A percentile compares a stretch with the other conserved stretches of the same genome.
These are phyloP conservation scores for Nemania sp. DNA, from an alignment of 2,329 filamentous ascomycete genomes.

Conservation along the genomic window DNA sequence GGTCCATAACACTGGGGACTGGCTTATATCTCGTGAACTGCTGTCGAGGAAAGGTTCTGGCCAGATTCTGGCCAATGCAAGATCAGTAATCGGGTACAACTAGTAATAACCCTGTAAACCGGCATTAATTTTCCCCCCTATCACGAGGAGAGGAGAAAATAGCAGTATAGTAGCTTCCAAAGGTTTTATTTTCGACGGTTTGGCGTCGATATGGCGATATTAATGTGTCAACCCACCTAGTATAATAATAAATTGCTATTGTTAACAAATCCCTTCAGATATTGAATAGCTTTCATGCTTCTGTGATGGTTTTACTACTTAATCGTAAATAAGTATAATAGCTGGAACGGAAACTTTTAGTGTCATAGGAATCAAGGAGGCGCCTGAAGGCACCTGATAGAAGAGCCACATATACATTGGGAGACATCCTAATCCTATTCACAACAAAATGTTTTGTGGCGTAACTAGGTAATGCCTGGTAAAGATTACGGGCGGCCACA, in stretches of 20 bases:
- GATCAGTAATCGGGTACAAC: constrained; percentile 4
- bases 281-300: constrained; percentile 5
- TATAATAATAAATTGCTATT: background rate
- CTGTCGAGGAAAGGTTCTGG: constrained; percentile 1
- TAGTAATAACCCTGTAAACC: background rate
- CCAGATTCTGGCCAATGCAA: constrained; percentile 14
- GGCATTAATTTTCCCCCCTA: constrained; percentile 11
- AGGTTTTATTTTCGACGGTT: constrained; percentile 1
- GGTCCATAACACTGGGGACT: constrained; percentile 10
- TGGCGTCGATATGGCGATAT: constrained; percentile 9
- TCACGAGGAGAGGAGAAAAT: constrained; percentile 9
- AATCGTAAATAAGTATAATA: background rate
- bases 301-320: background rate
- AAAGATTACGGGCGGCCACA: background rate
- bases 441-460: background rate
- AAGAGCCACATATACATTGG: background rate
- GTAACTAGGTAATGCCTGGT: background rate
- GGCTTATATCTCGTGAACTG: constrained; percentile 17
- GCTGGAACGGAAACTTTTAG: background rate
- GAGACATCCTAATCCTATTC: background rate
- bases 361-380: background rate
- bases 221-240: constrained; percentile 7
- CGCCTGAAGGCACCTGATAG: background rate
- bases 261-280: constrained; percentile 5
- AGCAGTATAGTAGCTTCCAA: background rate